A percentile compares a stretch with the other conserved stretches of the same genome.
These are phyloP conservation scores for Hymenoscyphus salicellus DNA, from an alignment of 2,329 filamentous ascomycete species.

Conservation along the genomic window DNA sequence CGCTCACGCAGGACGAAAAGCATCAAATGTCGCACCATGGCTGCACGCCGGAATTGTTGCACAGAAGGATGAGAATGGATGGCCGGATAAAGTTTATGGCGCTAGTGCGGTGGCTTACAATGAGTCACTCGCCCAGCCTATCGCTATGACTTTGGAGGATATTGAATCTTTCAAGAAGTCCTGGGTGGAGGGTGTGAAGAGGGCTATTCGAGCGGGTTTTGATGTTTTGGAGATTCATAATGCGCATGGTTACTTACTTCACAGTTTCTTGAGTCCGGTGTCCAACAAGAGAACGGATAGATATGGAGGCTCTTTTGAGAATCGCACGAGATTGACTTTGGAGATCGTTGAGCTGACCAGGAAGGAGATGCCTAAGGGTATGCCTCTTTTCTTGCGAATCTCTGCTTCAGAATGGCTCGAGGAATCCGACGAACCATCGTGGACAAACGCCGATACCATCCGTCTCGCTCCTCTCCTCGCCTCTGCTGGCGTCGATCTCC, in stretches of 20 bases:
- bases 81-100: constrained; percentile 54
- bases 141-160: constrained; percentile 65
- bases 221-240: constrained; percentile 79
- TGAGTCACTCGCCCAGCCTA: constrained; percentile 58
- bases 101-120: constrained; percentile 58
- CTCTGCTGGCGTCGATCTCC: constrained; percentile 66
- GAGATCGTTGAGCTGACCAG: constrained; percentile 65
- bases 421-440: constrained; percentile 55
- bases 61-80: constrained; percentile 49
- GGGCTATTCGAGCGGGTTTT: constrained; percentile 62
- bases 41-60: constrained; percentile 53
- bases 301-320: constrained; percentile 70
- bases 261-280: constrained; percentile 65
- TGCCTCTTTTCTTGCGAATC: constrained; percentile 72
- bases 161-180: constrained; percentile 63
- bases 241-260: constrained; percentile 75
- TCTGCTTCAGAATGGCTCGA: constrained; percentile 77
- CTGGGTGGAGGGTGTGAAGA: constrained; percentile 57
- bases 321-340: constrained; percentile 64
- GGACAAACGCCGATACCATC: constrained; percentile 64
- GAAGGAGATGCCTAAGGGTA: constrained; percentile 58
- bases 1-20: constrained; percentile 74
- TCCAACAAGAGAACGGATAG: constrained; percentile 66
- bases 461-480: constrained; percentile 62
- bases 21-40: constrained; percentile 62